Base-by-base conservation (phyloP, 306 rosid species). In the Sesbania bispinosa region DNA sequence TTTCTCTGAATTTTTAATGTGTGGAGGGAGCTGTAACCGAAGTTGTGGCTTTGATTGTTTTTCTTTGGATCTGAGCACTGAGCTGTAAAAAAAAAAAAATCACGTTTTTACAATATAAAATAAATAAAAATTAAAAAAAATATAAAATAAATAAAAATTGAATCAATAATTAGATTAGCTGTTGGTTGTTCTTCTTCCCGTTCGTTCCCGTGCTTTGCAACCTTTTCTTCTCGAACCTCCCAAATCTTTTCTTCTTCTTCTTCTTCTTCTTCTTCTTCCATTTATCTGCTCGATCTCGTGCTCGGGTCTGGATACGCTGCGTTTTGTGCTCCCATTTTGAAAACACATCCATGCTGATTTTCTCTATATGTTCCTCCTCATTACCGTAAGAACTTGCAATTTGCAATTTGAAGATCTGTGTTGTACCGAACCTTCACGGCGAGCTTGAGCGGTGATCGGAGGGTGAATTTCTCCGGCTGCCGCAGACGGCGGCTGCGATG, bases 101-200 rank as follows among this genome's bases (percentile, higher is more conserved):
- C 30, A 54, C 27, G 54, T 35, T 52, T 47, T 73, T 6, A n/a
- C n/a, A n/a, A 14, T 6, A 20, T 60, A n/a, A n/a, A n/a, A n/a
- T n/a, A n/a, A 68, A 6, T 24, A 1, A 32, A n/a, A 39, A 59
- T 30, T 9, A 41, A 33, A n/a, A 45, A 29, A 41, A 23, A 52
- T 15, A 61, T n/a, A n/a, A n/a, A 41, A 39, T 14, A 54, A 39
- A 69, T 4, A 15, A 53, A 38, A 77, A 79, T 62, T 58, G 57
- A 67, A 74, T 53, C 93, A 85, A 86, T 84, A 57, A 88, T 84
- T n/a, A n/a, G n/a, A n/a, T n/a, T 84, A 71, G 85, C 53, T 69
- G 59, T 67, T 50, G 53, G 32, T 68, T 3, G 35, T 36, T 53
- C 10, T 35, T 32, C 65, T 69, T 68, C 62, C 51, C 59, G 68